Evolutionary conservation across 805 yeast genomes (phyloP), one percentile per base, ranked within the genome.

Genomic region (Lachancea kluyveri): DNA sequence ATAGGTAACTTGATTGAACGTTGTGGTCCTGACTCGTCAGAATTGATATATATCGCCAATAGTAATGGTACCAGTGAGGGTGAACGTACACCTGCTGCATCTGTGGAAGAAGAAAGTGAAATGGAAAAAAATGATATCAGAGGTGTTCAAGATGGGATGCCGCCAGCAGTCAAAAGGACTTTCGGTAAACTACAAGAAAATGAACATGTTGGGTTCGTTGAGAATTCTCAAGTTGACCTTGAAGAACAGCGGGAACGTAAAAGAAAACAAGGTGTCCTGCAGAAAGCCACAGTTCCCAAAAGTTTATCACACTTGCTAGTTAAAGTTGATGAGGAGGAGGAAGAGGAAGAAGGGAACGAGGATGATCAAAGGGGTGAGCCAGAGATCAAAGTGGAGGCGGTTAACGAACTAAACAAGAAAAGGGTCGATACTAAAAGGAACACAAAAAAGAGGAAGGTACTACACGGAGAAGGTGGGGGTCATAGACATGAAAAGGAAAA

Each of bases 21-120:
- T 45, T 74, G 80, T 60, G 79, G 80, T 1, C 77, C 79, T 1
- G 75, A 74, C 49, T 69, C 79, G 3, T 63, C 75, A 2, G 79
- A 74, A 41, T 56, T 74, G 17, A 62, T 73, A n/a, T 67, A 68
- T 44, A 14, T 41, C 36, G 23, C 37, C 29, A 29, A 22, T n/a
- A 14, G 21, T 7, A 9, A 12, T 7, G 27, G 31, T 12, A 30
- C 25, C 19, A 28, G 25, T 21, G 31, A 24, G 13, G 31, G 26
- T 12, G 28, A 14, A 14, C 16, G 17, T 13, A 26, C 29, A 13
- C 20, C 29, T 10, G 17, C 11, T 17, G 31, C 10, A 8, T 29
- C 13, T 13, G 24, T 27, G 6, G 26, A 25, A 3, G 32, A 31
- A n/a, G 21, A 19, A 15, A n/a, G 22, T 5, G 19, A 27, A n/a